phyloP scores from a whole-genome alignment of 31 red algal species.

The Pterothamnion heteromorphum region DNA sequence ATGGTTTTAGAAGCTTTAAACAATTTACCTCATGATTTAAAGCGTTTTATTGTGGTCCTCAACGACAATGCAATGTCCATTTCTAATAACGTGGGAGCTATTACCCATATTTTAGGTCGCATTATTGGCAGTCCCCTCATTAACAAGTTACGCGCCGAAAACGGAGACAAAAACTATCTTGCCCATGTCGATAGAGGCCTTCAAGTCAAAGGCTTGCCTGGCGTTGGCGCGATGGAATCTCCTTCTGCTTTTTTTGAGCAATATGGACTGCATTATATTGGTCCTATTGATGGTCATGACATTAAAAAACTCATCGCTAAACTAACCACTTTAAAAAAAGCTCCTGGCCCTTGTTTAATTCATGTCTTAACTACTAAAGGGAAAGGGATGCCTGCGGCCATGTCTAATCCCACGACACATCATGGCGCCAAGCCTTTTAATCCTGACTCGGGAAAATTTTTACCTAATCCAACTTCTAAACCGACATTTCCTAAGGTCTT shows the following conservation, averaged over 20 bases:
- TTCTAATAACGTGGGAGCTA: conserved; percentile 56
- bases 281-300: conserved; percentile 73
- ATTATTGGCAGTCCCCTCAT: not conserved
- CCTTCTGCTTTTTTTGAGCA: conserved; percentile 69
- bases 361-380: conserved; percentile 73
- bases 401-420: conserved; percentile 52
- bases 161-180: not conserved
- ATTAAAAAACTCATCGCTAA: conserved; percentile 51
- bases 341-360: conserved; percentile 55
- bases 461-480: conserved; percentile 38
- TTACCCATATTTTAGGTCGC: not conserved
- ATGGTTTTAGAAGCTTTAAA: conserved; percentile 82
- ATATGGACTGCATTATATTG: conserved; percentile 73
- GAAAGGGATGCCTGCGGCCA: conserved; percentile 59
- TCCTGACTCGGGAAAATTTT: conserved; percentile 50
- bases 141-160: not conserved
- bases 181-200: not conserved
- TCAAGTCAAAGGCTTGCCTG: not conserved
- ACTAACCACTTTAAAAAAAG: conserved; percentile 53
- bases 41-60: conserved; percentile 63
- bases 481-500: conserved; percentile 61
- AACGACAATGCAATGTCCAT: conserved; percentile 70
- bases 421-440: conserved; percentile 64
- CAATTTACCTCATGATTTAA: conserved; percentile 55
- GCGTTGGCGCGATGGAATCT: not conserved